Evolutionary conservation across 2,329 filamentous ascomycete genomes (phyloP).

Genomic region (Xylaria sp.): DNA sequence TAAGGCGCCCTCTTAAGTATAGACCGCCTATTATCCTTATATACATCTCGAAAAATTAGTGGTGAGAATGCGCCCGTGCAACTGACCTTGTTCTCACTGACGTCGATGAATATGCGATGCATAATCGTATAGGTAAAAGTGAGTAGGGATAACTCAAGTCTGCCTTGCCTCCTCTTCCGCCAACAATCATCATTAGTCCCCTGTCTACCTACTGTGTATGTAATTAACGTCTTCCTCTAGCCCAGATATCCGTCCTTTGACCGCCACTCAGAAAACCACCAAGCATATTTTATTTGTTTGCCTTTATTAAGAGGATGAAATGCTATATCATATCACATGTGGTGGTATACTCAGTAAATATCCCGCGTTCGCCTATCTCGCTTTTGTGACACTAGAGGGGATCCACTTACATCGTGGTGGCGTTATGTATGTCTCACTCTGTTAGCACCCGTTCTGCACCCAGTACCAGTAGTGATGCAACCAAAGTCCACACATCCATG

Average conservation of each 20-base stretch:
- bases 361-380: constrained; percentile 20
- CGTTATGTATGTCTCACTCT: constrained; percentile 50
- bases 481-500: constrained; percentile 15
- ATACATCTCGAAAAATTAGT: constrained; percentile 17
- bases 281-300: not conserved
- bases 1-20: constrained; percentile 19
- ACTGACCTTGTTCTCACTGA: not conserved
- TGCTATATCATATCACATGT: not conserved
- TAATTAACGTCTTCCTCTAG: not conserved
- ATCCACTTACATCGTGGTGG: constrained; percentile 43
- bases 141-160: constrained; percentile 17
- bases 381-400: constrained; percentile 48
- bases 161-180: constrained; percentile 25
- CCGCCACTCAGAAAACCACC: not conserved
- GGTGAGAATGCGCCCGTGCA: constrained; percentile 27
- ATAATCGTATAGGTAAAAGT: not conserved
- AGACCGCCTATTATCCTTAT: constrained; percentile 11
- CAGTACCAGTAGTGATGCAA: too few species aligned
- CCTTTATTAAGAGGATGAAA: not conserved
- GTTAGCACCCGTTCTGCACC: constrained; percentile 23
- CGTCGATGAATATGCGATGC: not conserved
- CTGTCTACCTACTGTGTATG: too few species aligned
- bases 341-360: not conserved
- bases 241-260: not conserved
- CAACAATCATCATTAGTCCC: constrained; percentile 4